Conservation (phyloP, 371 early-diverging fungal genomes). For the Haplosporangium sp. region DNA sequence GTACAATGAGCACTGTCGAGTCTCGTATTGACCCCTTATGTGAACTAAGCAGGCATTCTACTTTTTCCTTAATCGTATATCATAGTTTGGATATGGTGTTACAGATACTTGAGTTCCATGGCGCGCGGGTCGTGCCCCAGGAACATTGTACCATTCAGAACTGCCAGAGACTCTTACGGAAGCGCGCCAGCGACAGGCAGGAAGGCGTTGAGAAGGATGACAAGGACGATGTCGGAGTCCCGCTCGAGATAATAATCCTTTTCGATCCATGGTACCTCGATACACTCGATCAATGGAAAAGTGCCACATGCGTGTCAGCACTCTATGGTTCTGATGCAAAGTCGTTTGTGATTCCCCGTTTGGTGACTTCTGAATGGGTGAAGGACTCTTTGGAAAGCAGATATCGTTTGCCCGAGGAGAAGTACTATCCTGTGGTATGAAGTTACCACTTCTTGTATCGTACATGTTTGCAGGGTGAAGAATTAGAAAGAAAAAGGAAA, state of each 20-base stretch:
- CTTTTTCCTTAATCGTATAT: background rate
- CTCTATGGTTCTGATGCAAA: conserved; percentile 25
- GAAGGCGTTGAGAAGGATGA: background rate
- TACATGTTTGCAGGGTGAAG: too few species aligned
- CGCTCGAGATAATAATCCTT: conserved; percentile 23
- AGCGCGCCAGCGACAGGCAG: background rate
- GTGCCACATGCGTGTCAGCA: conserved; percentile 19
- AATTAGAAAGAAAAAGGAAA: background rate
- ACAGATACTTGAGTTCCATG: conserved; percentile 33
- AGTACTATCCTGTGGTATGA: conserved; percentile 21
- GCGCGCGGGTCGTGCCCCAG: conserved; percentile 31
- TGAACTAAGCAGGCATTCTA: background rate
- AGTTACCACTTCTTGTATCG: background rate
- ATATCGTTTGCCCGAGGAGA: conserved; percentile 40
- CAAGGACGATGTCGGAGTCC: conserved; percentile 23
- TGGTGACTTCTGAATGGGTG: conserved; percentile 47
- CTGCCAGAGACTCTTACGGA: conserved; percentile 30
- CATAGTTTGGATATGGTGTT: conserved; percentile 28
- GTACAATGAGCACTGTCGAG: too few species aligned
- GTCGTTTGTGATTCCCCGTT: conserved; percentile 34
- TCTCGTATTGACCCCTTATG: too few species aligned
- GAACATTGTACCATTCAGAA: conserved; percentile 32
- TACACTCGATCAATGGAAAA: conserved; percentile 34
- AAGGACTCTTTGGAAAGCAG: conserved; percentile 23
- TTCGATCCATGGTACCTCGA: conserved; percentile 43